These are phyloP conservation scores for Rhinocladiella similis DNA, from an alignment of 2,329 filamentous ascomycete genomes.

Conservation along the genomic window DNA sequence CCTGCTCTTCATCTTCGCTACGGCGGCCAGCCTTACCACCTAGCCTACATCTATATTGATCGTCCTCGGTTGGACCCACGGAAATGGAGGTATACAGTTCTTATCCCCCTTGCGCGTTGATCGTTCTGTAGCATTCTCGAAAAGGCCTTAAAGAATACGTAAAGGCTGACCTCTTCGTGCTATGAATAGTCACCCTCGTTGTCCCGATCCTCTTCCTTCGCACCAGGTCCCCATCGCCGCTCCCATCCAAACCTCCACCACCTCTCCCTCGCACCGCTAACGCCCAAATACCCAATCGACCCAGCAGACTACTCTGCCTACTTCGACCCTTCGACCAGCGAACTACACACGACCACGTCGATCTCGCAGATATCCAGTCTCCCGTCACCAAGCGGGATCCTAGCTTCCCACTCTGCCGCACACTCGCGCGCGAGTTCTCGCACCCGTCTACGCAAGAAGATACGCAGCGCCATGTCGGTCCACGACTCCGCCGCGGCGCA, in stretches of 20 bases:
- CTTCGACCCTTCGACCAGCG: constrained; percentile 34
- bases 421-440: constrained; percentile 26
- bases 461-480: constrained; percentile 18
- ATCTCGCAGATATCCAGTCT: constrained; percentile 32
- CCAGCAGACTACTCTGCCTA: constrained; percentile 36
- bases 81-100: constrained; percentile 3
- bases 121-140: too few species aligned
- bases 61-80: too few species aligned
- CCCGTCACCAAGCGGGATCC: constrained; percentile 27
- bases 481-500: constrained; percentile 4
- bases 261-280: constrained; percentile 62
- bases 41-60: background rate
- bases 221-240: constrained; percentile 42
- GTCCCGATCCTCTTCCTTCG: constrained; percentile 29
- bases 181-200: constrained; percentile 17
- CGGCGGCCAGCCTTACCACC: background rate
- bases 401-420: constrained; percentile 18
- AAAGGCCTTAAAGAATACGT: too few species aligned
- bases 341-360: constrained; percentile 40
- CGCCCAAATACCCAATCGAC: constrained; percentile 54
- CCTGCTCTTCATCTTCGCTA: background rate
- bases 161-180: background rate
- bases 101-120: too few species aligned
- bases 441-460: constrained; percentile 20
- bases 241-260: constrained; percentile 60